Evolutionary conservation across 768 basidiomycete genomes (phyloP).

Genomic region (Paxillus ammoniavirescens): DNA sequence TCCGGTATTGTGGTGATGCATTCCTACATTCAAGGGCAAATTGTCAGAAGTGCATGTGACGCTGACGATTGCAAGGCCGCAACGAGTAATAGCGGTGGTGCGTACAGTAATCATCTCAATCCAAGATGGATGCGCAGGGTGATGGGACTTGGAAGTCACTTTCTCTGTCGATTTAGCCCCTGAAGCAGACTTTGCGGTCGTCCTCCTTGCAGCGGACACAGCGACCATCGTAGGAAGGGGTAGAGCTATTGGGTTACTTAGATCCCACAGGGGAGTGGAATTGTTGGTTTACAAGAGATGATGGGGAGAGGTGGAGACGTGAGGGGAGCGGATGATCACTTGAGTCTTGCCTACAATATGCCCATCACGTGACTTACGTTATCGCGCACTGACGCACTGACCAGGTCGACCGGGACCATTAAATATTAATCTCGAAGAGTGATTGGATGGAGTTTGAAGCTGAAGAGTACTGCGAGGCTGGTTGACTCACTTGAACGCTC

Average conservation of each 20-base stretch:
- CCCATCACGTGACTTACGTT: slow-evolving; percentile 26
- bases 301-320: slow-evolving; percentile 9
- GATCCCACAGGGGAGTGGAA: slow-evolving; percentile 2
- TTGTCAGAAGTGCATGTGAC: slow-evolving; percentile 16
- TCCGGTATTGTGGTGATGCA: slow-evolving; percentile 66
- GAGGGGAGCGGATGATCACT: slow-evolving; percentile 22
- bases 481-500: background rate
- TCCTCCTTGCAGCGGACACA: slow-evolving; percentile 34
- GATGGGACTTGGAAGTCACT: slow-evolving; percentile 36
- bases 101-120: slow-evolving; percentile 44
- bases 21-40: slow-evolving; percentile 46
- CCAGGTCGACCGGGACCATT: background rate
- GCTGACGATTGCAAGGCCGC: background rate
- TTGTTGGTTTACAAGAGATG: background rate
- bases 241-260: background rate
- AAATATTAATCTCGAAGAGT: background rate
- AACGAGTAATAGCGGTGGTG: slow-evolving; percentile 5
- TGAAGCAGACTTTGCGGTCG: slow-evolving; percentile 34
- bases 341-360: background rate
- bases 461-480: background rate
- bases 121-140: slow-evolving; percentile 52
- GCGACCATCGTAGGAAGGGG: slow-evolving; percentile 19
- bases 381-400: slow-evolving; percentile 27
- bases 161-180: slow-evolving; percentile 21
- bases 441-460: background rate